A percentile compares a stretch with the other conserved stretches of the same genome.
Conservation (phyloP, 148 eudicot genomes). For the Diospyros kaki region DNA sequence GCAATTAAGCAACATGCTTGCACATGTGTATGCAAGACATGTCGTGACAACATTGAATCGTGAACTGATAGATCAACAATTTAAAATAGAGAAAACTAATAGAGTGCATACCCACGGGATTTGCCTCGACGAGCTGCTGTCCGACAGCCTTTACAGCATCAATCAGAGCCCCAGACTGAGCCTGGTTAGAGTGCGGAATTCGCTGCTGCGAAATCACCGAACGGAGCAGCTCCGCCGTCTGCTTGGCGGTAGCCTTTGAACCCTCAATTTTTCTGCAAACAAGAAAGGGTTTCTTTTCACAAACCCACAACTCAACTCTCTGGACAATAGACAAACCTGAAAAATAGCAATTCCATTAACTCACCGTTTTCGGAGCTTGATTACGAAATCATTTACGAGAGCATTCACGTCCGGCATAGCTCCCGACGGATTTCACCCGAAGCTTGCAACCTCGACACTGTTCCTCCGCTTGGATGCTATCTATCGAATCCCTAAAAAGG, state of each 20-base stretch:
- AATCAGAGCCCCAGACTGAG: slow-evolving; percentile 77
- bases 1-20: not conserved
- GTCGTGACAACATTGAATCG: not conserved
- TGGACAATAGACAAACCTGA: not conserved
- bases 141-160: slow-evolving; percentile 76
- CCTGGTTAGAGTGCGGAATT: slow-evolving; percentile 75
- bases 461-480: slow-evolving; percentile 7
- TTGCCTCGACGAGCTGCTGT: slow-evolving; percentile 76
- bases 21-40: not conserved
- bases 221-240: slow-evolving; percentile 83
- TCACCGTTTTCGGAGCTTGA: slow-evolving; percentile 78
- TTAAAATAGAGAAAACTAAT: not conserved
- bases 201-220: slow-evolving; percentile 87
- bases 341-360: not conserved
- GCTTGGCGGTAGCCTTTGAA: slow-evolving; percentile 80
- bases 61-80: not conserved
- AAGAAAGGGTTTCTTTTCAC: not conserved
- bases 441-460: not conserved
- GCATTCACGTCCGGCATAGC: slow-evolving; percentile 76
- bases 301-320: not conserved
- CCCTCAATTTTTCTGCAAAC: slow-evolving; percentile 82
- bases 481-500: not conserved
- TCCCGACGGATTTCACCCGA: slow-evolving; percentile 14
- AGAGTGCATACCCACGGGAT: slow-evolving; percentile 70
- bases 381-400: slow-evolving; percentile 75